Conservation (phyloP, 805 yeast species). For the Pichia manshurica region DNA sequence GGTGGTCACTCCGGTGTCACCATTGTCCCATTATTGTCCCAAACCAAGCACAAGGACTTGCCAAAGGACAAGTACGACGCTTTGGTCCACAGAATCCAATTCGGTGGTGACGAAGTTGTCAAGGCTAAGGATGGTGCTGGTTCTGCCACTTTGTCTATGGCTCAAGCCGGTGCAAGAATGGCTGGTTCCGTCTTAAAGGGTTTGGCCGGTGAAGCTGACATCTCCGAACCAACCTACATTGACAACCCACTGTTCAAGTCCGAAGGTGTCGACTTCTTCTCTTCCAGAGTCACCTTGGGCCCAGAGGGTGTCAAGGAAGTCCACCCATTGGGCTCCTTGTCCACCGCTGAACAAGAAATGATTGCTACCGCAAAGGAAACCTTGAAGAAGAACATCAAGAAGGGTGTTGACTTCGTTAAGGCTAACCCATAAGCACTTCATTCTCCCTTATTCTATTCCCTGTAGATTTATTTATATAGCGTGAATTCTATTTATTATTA, state of each 20-base stretch:
- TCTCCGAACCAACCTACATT: conserved; percentile 50
- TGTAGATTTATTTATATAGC: neutral
- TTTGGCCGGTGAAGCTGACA: conserved; percentile 39
- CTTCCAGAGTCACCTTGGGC: conserved; percentile 91
- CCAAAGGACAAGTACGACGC: conserved; percentile 59
- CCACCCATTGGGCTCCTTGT: conserved; percentile 70
- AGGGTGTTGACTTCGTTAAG: conserved; percentile 86
- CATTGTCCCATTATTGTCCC: conserved; percentile 88
- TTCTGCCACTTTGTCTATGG: conserved; percentile 82
- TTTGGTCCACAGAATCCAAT: conserved; percentile 84
- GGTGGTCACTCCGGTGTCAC: conserved; percentile 98
- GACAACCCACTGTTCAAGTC: conserved; percentile 76
- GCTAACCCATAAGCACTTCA: conserved; percentile 48
- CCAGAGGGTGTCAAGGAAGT: conserved; percentile 80
- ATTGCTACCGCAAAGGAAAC: conserved; percentile 82
- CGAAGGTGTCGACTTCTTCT: conserved; percentile 96
- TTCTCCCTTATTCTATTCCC: neutral
- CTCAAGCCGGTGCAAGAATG: conserved; percentile 75
- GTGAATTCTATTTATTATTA: neutral
- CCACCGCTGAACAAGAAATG: conserved; percentile 78
- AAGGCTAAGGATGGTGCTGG: conserved; percentile 82
- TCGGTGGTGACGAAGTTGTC: conserved; percentile 87
- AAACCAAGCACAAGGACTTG: conserved; percentile 62
- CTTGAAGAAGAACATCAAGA: conserved; percentile 81
- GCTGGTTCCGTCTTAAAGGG: conserved; percentile 61